phyloP scores from a whole-genome alignment of 1,284 basidiomycete genomes.

The Trametes versicolor region DNA sequence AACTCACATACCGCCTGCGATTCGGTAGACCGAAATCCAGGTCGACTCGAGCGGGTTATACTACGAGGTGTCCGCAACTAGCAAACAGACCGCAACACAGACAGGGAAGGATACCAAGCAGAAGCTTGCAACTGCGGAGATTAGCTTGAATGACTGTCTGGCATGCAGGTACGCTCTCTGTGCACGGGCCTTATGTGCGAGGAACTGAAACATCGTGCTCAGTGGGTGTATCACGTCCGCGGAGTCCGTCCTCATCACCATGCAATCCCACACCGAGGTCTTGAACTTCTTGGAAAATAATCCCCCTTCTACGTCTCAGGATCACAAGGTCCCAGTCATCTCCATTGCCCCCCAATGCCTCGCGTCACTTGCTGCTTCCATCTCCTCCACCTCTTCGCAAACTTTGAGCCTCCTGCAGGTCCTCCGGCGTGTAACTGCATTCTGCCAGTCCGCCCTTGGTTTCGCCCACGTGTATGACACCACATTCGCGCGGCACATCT shows the following conservation, averaged over 20 bases:
- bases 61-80: conserved; percentile 70
- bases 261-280: conserved; percentile 95
- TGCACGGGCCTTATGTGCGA: conserved; percentile 2
- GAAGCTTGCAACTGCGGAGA: conserved; percentile 91
- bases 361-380: conserved; percentile 86
- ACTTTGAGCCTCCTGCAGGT: conserved; percentile 68
- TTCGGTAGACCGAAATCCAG: conserved; percentile 83
- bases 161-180: conserved; percentile 77
- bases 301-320: conserved; percentile 47
- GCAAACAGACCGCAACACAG: conserved; percentile 18
- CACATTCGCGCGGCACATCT: conserved; percentile 92
- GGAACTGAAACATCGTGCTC: conserved; percentile 23
- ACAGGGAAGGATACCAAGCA: conserved; percentile 45
- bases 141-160: conserved; percentile 95
- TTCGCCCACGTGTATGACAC: conserved; percentile 91
- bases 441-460: conserved; percentile 68
- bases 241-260: conserved; percentile 96
- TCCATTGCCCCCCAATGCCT: conserved; percentile 94
- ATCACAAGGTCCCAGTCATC: conserved; percentile 72
- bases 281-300: conserved; percentile 78
- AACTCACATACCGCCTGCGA: not conserved
- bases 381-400: conserved; percentile 58
- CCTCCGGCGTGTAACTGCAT: conserved; percentile 73
- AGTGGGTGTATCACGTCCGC: conserved; percentile 99
- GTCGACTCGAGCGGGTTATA: conserved; percentile 86